Conservation (phyloP, 169 alveolate species). For the Eimeria praecox region DNA sequence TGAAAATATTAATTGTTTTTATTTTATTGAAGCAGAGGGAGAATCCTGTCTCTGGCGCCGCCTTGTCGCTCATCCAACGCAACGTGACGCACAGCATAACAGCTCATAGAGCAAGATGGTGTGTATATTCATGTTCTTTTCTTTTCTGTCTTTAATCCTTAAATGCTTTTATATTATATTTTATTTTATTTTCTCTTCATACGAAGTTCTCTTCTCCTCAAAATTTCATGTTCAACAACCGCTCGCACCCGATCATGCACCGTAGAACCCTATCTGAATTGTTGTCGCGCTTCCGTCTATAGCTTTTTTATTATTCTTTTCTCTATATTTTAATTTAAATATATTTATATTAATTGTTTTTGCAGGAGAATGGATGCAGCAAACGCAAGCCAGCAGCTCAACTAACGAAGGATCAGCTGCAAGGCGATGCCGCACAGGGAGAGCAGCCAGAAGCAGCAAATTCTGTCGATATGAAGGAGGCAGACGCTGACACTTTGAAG, state of each 20-base stretch:
- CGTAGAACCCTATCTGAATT: neutral
- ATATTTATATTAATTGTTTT: neutral
- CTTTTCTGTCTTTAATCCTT: neutral
- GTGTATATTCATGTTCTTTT: neutral
- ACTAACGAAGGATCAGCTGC: slow-evolving; percentile 43
- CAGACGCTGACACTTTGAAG: slow-evolving; percentile 43
- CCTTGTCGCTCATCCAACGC: neutral
- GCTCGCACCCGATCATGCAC: neutral
- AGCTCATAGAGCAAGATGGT: neutral
- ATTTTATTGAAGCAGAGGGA: neutral
- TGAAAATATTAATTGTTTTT: neutral
- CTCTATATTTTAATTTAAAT: neutral
- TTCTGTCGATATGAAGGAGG: slow-evolving; percentile 28
- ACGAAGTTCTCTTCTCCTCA: neutral
- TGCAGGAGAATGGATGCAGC: slow-evolving; percentile 67
- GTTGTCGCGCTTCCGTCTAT: neutral
- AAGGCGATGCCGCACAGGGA: neutral
- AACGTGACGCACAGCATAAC: neutral
- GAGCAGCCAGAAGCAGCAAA: neutral
- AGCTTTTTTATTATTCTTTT: neutral
- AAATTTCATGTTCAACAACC: neutral
- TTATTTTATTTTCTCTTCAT: neutral
- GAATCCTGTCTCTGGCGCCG: neutral
- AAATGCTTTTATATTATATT: neutral
- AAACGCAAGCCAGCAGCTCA: slow-evolving; percentile 53